Base-by-base conservation (phyloP, 176 grass and related monocot genomes). In the Echinochloa phyllopogon region DNA sequence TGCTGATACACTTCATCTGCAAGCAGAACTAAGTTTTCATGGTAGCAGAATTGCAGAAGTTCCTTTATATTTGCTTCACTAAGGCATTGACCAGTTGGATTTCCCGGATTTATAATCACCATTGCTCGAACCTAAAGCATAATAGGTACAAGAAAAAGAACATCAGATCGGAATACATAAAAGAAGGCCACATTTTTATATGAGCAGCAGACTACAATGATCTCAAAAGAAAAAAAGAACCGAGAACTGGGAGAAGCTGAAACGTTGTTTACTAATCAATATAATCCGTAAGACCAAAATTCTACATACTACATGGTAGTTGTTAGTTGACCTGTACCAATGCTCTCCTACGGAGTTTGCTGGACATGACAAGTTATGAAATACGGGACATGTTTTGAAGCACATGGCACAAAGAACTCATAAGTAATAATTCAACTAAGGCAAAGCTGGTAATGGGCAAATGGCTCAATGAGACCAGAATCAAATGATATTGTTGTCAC, bases 1-100 rank as follows among this genome's bases (percentile, higher is more conserved):
- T 99, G 94, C 64, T 99, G 97, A 88, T 99, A 99, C 87, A 99
- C 97, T 92, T 99, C 97, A 88, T 99, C 97, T 39, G 97, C 97
- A 85, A 99, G 89, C 52, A 99, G 84, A 76, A 82, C 94, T 77
- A 99, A 89, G 52, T 94, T 94, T 86, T 99, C 97, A 49, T 87
- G 74, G 53, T 84, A 96, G 69, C 97, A 99, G 65, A 99, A 99
- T 63, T 43, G 91, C 55, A 99, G 66, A 81, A 99, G 55, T 80
- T 94, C 97, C 81, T 55, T 99, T 84, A 99, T 83, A 81, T 83
- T 99, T 24, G 86, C 59, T 92, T 91, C 91, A 89, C 94, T 99
- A 76, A 99, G 76, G 86, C 97, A 99, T 84, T 99, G 94, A n/a
- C 97, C 94, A 24, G 97, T 99, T 18, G 97, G 97, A 45, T 99